phyloP scores from a whole-genome alignment of 139 green algal genomes.

The Desmodesmus armatus region DNA sequence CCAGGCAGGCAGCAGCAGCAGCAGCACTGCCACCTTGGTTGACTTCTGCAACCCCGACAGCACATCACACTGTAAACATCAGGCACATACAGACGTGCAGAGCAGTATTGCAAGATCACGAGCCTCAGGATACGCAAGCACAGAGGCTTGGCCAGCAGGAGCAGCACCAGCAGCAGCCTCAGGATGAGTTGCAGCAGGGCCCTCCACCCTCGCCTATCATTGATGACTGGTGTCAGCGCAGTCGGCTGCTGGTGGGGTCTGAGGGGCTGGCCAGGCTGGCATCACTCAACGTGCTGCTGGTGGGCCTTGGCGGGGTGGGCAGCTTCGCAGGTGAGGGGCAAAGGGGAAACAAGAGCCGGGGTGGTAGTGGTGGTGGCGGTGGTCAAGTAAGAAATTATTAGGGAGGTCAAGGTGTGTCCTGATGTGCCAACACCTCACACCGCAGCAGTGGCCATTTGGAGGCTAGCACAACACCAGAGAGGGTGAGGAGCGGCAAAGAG shows the following conservation, averaged over 20 bases:
- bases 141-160: too few species aligned
- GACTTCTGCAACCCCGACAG: too few species aligned
- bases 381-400: too few species aligned
- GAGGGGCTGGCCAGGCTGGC: slow-evolving; percentile 45
- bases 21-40: too few species aligned
- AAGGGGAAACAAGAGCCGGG: too few species aligned
- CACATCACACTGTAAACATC: background rate
- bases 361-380: too few species aligned
- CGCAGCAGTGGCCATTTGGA: too few species aligned
- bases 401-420: too few species aligned
- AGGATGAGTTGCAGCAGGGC: background rate
- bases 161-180: background rate
- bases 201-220: background rate
- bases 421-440: too few species aligned
- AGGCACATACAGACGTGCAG: background rate
- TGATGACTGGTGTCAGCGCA: slow-evolving; percentile 56
- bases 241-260: slow-evolving; percentile 54
- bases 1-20: background rate
- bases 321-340: slow-evolving; percentile 52
- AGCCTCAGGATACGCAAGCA: background rate
- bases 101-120: background rate
- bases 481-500: too few species aligned
- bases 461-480: too few species aligned
- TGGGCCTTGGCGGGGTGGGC: slow-evolving; percentile 73
- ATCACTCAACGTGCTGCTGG: slow-evolving; percentile 57